Evolutionary conservation across 2,329 filamentous ascomycete species (phyloP), one percentile per base, ranked within the genome.

Genomic region (Colletotrichum sp.): DNA sequence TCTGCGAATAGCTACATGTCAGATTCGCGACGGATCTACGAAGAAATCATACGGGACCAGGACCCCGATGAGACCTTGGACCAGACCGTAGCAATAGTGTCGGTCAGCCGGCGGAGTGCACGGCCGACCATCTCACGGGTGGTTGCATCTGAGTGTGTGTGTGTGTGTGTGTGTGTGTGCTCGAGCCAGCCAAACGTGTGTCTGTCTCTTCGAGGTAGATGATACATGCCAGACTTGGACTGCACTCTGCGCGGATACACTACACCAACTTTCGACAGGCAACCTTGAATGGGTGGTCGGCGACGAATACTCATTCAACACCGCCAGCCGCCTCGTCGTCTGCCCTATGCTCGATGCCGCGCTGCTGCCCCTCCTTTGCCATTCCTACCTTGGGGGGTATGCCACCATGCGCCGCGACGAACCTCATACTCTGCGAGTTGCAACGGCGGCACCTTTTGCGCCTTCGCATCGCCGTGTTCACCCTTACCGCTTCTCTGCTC

Each of bases 291-390:
- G 56, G 56, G 69, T 63, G 69, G 48, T 43, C 38, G 61, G 68
- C 62, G 52, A 66, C 21, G 55, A 61, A 24, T 61, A 34, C 24
- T 32, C 26, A 65, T 67, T 68, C 55, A 72, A 67, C 62, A 32
- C 63, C 38, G 69, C 56, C 72, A 66, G 38, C 69, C 69, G 63
- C 73, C 61, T 30, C 61, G 32, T 61, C 61, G 48, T 67, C 62
- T 72, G 69, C 63, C 69, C 32, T 73, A 58, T 52, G 62, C 21
- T 62, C 56, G 56, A 63, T 91, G 62, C 38, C 73, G 43, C 69
- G 43, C 62, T 67, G 56, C 52, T 52, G 61, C 62, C 73, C 69
- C 69, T 72, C 73, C 34, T 67, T 52, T 63, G 34, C 13, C 69
- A 63, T 61, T 63, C 21, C 61, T 38, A 18, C n/a, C 32, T 38